These are phyloP conservation scores for Sextonia rubra DNA, from an alignment of 164 flowering plant species.

Conservation along the genomic window DNA sequence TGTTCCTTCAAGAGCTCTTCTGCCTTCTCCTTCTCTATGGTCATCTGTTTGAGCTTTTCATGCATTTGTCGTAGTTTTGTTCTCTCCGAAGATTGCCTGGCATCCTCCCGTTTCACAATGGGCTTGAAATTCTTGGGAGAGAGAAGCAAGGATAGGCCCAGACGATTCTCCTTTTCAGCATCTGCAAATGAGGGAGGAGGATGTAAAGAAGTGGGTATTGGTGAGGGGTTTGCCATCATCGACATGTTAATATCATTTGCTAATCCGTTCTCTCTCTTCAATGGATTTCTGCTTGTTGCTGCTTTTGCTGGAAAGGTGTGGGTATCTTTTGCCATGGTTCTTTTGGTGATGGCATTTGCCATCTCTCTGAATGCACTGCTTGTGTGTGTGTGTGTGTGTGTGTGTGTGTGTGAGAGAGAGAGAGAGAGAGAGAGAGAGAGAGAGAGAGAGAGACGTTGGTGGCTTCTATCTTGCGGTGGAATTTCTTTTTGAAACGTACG, in stretches of 20 bases:
- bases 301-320: constrained; percentile 25
- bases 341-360: constrained; percentile 14
- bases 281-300: constrained; percentile 48
- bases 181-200: constrained; percentile 10
- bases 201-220: not conserved
- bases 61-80: too few relatives aligned
- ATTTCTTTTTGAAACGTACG: not conserved
- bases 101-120: constrained; percentile 17
- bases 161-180: constrained; percentile 49
- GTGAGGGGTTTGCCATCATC: constrained; percentile 18
- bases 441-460: not conserved
- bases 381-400: too few relatives aligned
- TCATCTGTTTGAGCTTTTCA: too few relatives aligned
- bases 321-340: constrained; percentile 11
- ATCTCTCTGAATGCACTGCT: not conserved
- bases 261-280: constrained; percentile 49
- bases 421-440: not conserved
- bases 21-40: too few relatives aligned
- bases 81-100: constrained; percentile 1
- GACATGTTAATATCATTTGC: constrained; percentile 42
- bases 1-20: too few relatives aligned
- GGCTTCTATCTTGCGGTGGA: too few relatives aligned
- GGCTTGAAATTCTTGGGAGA: constrained; percentile 27
- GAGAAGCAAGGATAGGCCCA: constrained; percentile 34
- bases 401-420: too few relatives aligned